These are phyloP conservation scores for Trichoderma hamatum DNA, from an alignment of 2,329 filamentous ascomycete genomes.

Conservation along the genomic window DNA sequence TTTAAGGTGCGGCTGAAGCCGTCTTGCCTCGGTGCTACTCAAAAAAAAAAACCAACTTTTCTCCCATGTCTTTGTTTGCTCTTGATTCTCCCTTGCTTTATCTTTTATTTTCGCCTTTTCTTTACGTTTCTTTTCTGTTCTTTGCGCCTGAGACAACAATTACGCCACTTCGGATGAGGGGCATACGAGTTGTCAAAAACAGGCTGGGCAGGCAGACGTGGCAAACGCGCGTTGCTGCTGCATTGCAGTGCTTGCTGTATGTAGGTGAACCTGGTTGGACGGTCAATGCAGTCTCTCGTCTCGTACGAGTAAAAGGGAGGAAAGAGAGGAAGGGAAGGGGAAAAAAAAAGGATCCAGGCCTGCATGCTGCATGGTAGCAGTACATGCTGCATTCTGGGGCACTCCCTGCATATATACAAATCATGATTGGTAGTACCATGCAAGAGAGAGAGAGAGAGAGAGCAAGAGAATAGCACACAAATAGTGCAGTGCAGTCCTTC, in stretches of 20 bases:
- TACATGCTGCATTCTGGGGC: slow-evolving; percentile 4
- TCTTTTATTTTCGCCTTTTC: background rate
- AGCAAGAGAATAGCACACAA: background rate
- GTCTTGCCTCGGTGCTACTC: background rate
- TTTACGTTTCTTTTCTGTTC: background rate
- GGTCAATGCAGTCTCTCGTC: background rate
- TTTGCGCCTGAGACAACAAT: slow-evolving; percentile 9
- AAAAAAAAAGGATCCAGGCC: background rate
- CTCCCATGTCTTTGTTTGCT: background rate
- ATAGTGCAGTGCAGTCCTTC: background rate
- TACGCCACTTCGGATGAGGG: background rate
- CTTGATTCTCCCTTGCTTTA: background rate
- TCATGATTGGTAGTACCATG: background rate
- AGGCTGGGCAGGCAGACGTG: background rate
- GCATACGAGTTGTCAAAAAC: background rate
- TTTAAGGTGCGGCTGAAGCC: slow-evolving; percentile 14
- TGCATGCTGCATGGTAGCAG: background rate
- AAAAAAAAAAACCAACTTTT: background rate
- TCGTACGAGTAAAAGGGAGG: background rate
- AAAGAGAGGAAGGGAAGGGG: background rate
- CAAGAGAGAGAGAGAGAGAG: background rate
- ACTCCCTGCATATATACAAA: background rate
- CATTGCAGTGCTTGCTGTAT: background rate
- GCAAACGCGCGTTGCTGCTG: background rate
- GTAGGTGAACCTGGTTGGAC: background rate